These are phyloP conservation scores for Gastrolobium villosum DNA, from an alignment of 306 rosid genomes.

Conservation along the genomic window DNA sequence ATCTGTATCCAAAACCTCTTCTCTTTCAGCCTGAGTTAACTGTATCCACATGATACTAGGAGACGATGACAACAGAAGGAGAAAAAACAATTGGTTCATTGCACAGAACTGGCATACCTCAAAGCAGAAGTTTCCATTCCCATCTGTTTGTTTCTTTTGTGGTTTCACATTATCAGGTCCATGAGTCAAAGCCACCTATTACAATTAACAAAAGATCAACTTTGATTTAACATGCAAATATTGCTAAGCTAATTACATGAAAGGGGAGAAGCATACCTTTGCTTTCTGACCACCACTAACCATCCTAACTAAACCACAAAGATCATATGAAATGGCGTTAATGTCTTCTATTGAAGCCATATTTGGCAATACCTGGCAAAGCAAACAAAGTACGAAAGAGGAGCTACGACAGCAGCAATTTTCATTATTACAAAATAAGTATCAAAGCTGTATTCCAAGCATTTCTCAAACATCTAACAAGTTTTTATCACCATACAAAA, in stretches of 20 bases:
- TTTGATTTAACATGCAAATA: slow-evolving; percentile 39
- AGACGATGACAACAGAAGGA: slow-evolving; percentile 35
- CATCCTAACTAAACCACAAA: slow-evolving; percentile 87
- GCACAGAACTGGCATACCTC: slow-evolving; percentile 68
- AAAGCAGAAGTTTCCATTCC: slow-evolving; percentile 90
- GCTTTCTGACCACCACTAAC: slow-evolving; percentile 77
- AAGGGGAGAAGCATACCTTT: slow-evolving; percentile 64
- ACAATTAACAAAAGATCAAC: slow-evolving; percentile 39
- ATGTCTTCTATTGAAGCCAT: slow-evolving; percentile 93
- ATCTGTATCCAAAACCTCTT: slow-evolving; percentile 34
- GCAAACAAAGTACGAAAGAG: slow-evolving; percentile 37
- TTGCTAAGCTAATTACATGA: slow-evolving; percentile 39
- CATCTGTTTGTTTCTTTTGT: slow-evolving; percentile 83
- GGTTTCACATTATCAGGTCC: slow-evolving; percentile 97
- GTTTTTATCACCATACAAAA: slow-evolving; percentile 28
- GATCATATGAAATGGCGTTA: slow-evolving; percentile 78
- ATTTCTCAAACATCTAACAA: slow-evolving; percentile 35
- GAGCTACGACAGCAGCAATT: slow-evolving; percentile 29
- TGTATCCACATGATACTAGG: slow-evolving; percentile 32
- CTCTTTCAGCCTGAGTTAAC: slow-evolving; percentile 44
- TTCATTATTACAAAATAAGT: slow-evolving; percentile 29
- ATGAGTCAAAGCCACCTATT: slow-evolving; percentile 97
- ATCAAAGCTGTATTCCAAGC: slow-evolving; percentile 27
- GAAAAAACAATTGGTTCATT: neutral
- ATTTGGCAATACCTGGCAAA: slow-evolving; percentile 89